These are phyloP conservation scores for Rutstroemia sp. DNA, from an alignment of 2,329 filamentous ascomycete species.

Conservation along the genomic window DNA sequence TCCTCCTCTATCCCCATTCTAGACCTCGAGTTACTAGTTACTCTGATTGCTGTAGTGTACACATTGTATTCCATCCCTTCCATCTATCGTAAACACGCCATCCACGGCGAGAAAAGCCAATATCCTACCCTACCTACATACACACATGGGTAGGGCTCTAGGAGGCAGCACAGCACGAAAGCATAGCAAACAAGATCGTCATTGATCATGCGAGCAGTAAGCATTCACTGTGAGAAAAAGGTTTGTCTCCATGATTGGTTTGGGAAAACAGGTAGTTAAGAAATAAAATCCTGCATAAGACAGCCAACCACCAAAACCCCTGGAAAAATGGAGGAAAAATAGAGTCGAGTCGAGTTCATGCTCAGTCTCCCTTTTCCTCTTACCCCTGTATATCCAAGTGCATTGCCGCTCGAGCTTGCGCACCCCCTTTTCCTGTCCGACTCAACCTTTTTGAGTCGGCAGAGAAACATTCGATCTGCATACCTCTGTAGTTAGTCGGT, in stretches of 20 bases:
- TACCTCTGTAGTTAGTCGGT: too few relatives aligned
- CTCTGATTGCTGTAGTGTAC: background rate
- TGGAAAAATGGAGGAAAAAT: too few relatives aligned
- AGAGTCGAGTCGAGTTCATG: too few relatives aligned
- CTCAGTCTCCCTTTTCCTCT: too few relatives aligned
- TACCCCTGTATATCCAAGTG: too few relatives aligned
- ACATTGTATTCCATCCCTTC: background rate
- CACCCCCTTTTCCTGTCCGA: too few relatives aligned
- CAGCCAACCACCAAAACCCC: too few relatives aligned
- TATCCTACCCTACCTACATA: background rate
- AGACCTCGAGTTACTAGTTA: background rate
- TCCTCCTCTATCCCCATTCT: too few relatives aligned
- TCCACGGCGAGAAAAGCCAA: background rate
- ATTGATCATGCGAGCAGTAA: constrained; percentile 1
- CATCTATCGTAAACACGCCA: constrained; percentile 3
- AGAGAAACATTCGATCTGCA: too few relatives aligned
- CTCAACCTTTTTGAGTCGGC: too few relatives aligned
- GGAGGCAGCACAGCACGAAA: background rate
- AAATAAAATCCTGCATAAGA: too few relatives aligned
- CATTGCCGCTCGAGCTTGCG: too few relatives aligned
- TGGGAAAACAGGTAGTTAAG: background rate
- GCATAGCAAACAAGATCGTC: background rate
- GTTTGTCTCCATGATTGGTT: background rate
- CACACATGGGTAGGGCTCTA: background rate
- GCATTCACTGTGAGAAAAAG: background rate